Base-by-base conservation (phyloP, 1,284 basidiomycete genomes). In the Apiotrichum sp. region DNA sequence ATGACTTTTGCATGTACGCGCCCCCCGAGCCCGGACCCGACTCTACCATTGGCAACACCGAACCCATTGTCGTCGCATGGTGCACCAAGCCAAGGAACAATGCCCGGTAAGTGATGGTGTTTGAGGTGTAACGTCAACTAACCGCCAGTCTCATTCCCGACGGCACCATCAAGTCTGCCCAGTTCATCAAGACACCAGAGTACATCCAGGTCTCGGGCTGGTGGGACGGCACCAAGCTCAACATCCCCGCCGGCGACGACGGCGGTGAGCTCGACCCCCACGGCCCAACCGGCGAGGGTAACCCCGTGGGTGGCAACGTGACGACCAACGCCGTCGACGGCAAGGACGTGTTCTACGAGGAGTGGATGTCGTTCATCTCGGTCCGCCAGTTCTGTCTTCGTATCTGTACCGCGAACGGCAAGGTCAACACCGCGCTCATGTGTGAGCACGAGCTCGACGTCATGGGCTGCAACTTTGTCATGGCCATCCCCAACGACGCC, bases 301-400 rank as follows among this genome's bases (percentile, higher is more conserved):
- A 79, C 72, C 79, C 79, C 34, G 66, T 78, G 49, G 78, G 78
- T 36, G 79, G 78, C 43, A 78, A 79, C 63, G 79, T 79, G 53
- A 79, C 78, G 35, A 74, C 76, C 31, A 78, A 78, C 22, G 22
- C 22, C 22, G 62, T 76, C 33, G 68, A 68, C 6, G 78, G 78
- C 16, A 47, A 64, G 40, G 78, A 80, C 50, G 78, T 78, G 29
- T 76, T 73, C 61, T 79, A 80, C 73, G 68, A 78, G 65, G 77
- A 80, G 64, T 79, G 78, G 78, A 79, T 72, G 71, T 65, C 62
- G 29, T 69, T 71, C 51, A 65, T 52, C 67, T 74, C 62, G n/a
- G 68, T 69, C 65, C 65, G 70, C 62, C 65, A 71, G 54, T 77
- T 71, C 70, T 77, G 75, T 61, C 59, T 75, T 41, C 69, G 75